Conservation (phyloP, 2,329 filamentous ascomycete species). For the Exophiala xenobiotica region DNA sequence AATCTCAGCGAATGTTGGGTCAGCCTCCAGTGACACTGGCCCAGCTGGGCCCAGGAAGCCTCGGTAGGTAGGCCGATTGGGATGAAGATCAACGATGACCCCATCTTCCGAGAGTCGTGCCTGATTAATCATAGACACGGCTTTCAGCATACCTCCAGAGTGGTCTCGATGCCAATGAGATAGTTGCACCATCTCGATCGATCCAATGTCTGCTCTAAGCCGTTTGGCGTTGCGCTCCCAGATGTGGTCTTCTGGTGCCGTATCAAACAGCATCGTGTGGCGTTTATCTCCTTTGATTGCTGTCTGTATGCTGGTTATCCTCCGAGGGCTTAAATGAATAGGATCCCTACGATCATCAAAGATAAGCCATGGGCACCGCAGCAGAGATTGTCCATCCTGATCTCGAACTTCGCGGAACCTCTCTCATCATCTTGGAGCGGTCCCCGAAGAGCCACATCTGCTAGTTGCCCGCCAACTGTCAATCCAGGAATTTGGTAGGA, state of each 20-base stretch:
- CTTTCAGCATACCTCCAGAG: conserved; percentile 52
- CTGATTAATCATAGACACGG: conserved; percentile 49
- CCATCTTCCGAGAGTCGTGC: conserved; percentile 36
- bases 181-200: conserved; percentile 50
- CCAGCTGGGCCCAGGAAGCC: conserved; percentile 45
- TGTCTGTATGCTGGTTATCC: conserved; percentile 38
- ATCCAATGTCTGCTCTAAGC: conserved; percentile 43
- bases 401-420: conserved; percentile 45
- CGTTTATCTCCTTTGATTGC: conserved; percentile 46
- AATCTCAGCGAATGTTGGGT: conserved; percentile 53
- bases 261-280: conserved; percentile 54
- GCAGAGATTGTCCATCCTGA: conserved; percentile 52
- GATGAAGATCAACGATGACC: conserved; percentile 53
- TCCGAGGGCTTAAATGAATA: neutral
- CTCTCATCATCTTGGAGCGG: conserved; percentile 38
- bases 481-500: conserved; percentile 46
- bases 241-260: conserved; percentile 52
- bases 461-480: conserved; percentile 44
- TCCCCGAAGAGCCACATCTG: conserved; percentile 42
- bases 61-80: conserved; percentile 52
- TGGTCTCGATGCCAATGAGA: conserved; percentile 59
- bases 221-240: conserved; percentile 53
- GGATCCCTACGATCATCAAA: conserved; percentile 46
- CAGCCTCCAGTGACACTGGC: conserved; percentile 52
- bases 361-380: conserved; percentile 57